Evolutionary conservation across 2,329 filamentous ascomycete species (phyloP), one percentile per base, ranked within the genome.

Genomic region (Phaeosphaeria sp.): DNA sequence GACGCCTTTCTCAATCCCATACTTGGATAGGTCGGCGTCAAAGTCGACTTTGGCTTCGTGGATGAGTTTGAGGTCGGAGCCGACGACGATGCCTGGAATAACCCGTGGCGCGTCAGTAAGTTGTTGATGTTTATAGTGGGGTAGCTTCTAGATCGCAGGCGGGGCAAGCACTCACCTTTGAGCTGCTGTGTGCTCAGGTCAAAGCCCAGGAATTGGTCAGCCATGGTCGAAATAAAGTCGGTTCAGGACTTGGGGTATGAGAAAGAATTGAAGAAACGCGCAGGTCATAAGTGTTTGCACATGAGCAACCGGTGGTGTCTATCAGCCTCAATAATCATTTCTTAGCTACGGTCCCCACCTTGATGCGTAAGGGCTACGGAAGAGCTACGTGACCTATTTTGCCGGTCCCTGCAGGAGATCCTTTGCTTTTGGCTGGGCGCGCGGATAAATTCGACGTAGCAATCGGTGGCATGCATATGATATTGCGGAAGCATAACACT

Each of bases 131-230:
- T 25, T 24, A 59, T 68, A 60, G 73, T 62, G 74, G 71, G 71
- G 72, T 71, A 71, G 72, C 65, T 71, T 30, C 30, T 13, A 36
- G 30, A 43, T 18, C n/a, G 13, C 15, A 60, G 57, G 58, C 52
- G 66, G 60, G 56, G 65, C 50, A 63, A 21, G 50, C 52, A 73
- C 64, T 78, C 56, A 88, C 92, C 93, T 85, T 99, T 98, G 56
- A 98, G 85, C 77, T 98, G 94, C 78, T 98, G 95, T 56, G 95
- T 98, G 44, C 93, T 97, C 59, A 98, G 89, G 80, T 99, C 95
- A 77, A 98, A 93, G 59, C 95, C 95, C 72, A 97, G 84, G 75
- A 96, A 97, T 60, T 96, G 82, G 49, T 76, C 71, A 72, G 71
- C 72, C 74, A 76, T 76, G 50, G 55, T 74, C 67, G 51, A 53